These are phyloP conservation scores for Paulownia fortunei DNA, from an alignment of 257 asterid species.

Conservation along the genomic window DNA sequence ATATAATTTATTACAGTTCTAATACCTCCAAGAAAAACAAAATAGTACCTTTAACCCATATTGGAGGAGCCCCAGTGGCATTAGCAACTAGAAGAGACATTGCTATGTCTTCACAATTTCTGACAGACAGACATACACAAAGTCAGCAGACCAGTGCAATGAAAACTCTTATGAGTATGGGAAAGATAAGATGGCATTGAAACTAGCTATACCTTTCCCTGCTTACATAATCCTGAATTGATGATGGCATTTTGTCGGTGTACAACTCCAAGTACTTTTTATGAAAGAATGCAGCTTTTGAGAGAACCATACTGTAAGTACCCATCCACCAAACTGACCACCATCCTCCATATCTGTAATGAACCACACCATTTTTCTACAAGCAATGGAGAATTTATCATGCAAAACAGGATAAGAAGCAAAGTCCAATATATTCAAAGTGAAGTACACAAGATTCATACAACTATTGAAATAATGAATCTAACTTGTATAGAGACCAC, in stretches of 20 bases:
- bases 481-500: not conserved
- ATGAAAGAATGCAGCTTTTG: slow-evolving; percentile 73
- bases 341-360: slow-evolving; percentile 66
- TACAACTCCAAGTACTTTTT: slow-evolving; percentile 56
- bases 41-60: slow-evolving; percentile 62
- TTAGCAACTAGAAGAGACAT: slow-evolving; percentile 70
- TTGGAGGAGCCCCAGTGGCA: slow-evolving; percentile 58
- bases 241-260: slow-evolving; percentile 61
- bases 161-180: not conserved
- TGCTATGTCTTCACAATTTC: slow-evolving; percentile 69
- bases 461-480: not conserved
- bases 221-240: slow-evolving; percentile 54
- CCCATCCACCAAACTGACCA: slow-evolving; percentile 84
- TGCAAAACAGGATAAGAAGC: slow-evolving; percentile 5
- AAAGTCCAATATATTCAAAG: not conserved
- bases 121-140: slow-evolving; percentile 22
- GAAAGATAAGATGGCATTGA: slow-evolving; percentile 1
- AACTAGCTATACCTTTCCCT: slow-evolving; percentile 48
- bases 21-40: not conserved
- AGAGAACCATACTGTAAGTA: slow-evolving; percentile 69
- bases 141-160: slow-evolving; percentile 3
- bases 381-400: slow-evolving; percentile 1
- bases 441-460: not conserved
- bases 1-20: not conserved
- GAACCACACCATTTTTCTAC: slow-evolving; percentile 45